A percentile compares a stretch with the other conserved stretches of the same genome.
Evolutionary conservation across 768 basidiomycete genomes (phyloP).

Genomic region (Trametes villosa): DNA sequence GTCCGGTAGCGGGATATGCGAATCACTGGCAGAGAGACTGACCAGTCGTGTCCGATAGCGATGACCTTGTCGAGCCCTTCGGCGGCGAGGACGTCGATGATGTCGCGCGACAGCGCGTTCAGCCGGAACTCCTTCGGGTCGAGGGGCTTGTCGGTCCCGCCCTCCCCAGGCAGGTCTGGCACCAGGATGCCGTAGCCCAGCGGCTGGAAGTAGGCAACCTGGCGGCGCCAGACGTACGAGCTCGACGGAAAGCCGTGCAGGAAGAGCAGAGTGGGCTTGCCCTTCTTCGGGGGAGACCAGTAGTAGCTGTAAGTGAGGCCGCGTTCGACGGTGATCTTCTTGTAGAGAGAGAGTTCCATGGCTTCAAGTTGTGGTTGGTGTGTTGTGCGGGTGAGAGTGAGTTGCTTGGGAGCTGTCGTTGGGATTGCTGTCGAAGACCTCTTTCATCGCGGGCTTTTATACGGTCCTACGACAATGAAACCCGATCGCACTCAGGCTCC

Average conservation of each 20-base stretch:
- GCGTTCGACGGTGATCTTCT: slow-evolving; percentile 33
- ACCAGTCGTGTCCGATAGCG: slow-evolving; percentile 38
- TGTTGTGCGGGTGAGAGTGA: too few relatives aligned
- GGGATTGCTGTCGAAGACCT: too few relatives aligned
- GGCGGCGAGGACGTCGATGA: slow-evolving; percentile 40
- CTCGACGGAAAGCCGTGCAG: slow-evolving; percentile 50
- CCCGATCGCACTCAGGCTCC: too few relatives aligned
- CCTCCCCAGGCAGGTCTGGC: slow-evolving; percentile 53
- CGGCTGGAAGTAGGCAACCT: slow-evolving; percentile 41
- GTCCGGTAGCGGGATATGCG: background rate
- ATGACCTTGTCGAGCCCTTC: slow-evolving; percentile 34
- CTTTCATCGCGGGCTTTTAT: too few relatives aligned
- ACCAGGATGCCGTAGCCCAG: slow-evolving; percentile 49
- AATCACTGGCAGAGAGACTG: too few relatives aligned
- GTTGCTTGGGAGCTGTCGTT: too few relatives aligned
- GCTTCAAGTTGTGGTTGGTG: too few relatives aligned
- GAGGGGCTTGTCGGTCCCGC: slow-evolving; percentile 46
- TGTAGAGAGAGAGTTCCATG: slow-evolving; percentile 37
- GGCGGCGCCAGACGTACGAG: slow-evolving; percentile 45
- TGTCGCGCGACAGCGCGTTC: slow-evolving; percentile 32
- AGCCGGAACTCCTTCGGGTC: slow-evolving; percentile 31
- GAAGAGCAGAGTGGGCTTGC: slow-evolving; percentile 46
- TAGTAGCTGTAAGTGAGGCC: slow-evolving; percentile 42
- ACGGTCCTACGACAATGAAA: too few relatives aligned
- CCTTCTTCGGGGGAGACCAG: slow-evolving; percentile 25